These are phyloP conservation scores for Linanthus parryae DNA, from an alignment of 148 eudicot species.

Conservation along the genomic window DNA sequence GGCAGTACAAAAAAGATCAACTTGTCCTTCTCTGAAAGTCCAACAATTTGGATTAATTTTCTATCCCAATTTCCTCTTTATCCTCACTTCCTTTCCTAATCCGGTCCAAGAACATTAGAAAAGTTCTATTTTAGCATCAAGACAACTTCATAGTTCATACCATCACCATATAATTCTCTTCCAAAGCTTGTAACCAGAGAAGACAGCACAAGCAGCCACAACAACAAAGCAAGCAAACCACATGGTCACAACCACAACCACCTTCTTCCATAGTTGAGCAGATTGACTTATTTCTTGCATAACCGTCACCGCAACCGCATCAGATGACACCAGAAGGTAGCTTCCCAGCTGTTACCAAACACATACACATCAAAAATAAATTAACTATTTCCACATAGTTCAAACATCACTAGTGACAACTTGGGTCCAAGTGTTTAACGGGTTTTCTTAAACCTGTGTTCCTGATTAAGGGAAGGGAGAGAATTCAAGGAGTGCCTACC, in stretches of 20 bases:
- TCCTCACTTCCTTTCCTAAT: too few relatives aligned
- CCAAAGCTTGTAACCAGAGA: conserved; percentile 35
- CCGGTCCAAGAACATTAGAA: too few relatives aligned
- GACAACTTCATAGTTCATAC: too few relatives aligned
- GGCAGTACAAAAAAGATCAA: too few relatives aligned
- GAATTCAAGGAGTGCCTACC: conserved; percentile 12
- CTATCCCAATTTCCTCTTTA: too few relatives aligned
- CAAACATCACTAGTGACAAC: background rate
- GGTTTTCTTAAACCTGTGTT: background rate
- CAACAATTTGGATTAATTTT: too few relatives aligned
- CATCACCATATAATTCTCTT: conserved; percentile 37
- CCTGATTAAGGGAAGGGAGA: background rate
- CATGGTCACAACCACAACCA: conserved; percentile 22
- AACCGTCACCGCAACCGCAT: conserved; percentile 17
- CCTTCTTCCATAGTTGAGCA: conserved; percentile 17
- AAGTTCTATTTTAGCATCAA: too few relatives aligned
- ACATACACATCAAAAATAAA: background rate
- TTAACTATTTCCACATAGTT: background rate
- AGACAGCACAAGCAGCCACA: conserved; percentile 16
- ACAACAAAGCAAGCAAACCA: conserved; percentile 26
- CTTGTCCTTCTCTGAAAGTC: too few relatives aligned
- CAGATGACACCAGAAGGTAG: conserved; percentile 29
- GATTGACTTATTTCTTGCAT: conserved; percentile 16
- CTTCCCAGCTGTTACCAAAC: conserved; percentile 30
- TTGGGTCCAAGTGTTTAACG: background rate